Evolutionary conservation across 2,329 filamentous ascomycete genomes (phyloP).

Genomic region (Xylariaceae sp.): DNA sequence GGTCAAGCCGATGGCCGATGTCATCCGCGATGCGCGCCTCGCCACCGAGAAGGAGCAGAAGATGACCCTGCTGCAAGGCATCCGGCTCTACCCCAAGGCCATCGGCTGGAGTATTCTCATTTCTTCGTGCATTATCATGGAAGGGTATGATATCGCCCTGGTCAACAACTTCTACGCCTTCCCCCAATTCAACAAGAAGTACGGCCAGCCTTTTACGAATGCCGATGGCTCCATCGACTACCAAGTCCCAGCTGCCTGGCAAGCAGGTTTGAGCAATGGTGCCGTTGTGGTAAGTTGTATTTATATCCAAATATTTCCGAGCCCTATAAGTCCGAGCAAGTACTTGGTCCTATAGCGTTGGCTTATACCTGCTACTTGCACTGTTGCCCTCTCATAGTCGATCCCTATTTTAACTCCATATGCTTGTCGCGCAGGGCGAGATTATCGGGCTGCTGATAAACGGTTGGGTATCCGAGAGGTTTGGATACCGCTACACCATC

Average conservation of each 20-base stretch:
- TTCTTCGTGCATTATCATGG: slow-evolving; percentile 89
- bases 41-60: slow-evolving; percentile 60
- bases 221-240: slow-evolving; percentile 37
- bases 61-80: slow-evolving; percentile 71
- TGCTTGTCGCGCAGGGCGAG: slow-evolving; percentile 41
- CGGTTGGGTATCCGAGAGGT: slow-evolving; percentile 61
- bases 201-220: slow-evolving; percentile 40
- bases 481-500: slow-evolving; percentile 63
- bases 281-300: slow-evolving; percentile 26
- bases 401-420: neutral
- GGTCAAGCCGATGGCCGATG: slow-evolving; percentile 23
- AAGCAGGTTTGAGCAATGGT: slow-evolving; percentile 56
- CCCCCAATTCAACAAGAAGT: slow-evolving; percentile 54
- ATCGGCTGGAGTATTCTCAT: slow-evolving; percentile 80
- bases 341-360: too few species aligned
- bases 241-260: slow-evolving; percentile 58
- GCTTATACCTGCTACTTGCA: neutral
- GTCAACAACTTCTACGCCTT: slow-evolving; percentile 75
- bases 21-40: slow-evolving; percentile 41
- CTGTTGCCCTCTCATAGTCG: neutral
- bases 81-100: slow-evolving; percentile 82
- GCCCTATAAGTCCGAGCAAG: too few species aligned
- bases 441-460: slow-evolving; percentile 64
- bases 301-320: too few species aligned
- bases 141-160: slow-evolving; percentile 79